Base-by-base conservation (phyloP, 2,329 filamentous ascomycete genomes). In the Lecanicillium sp. region DNA sequence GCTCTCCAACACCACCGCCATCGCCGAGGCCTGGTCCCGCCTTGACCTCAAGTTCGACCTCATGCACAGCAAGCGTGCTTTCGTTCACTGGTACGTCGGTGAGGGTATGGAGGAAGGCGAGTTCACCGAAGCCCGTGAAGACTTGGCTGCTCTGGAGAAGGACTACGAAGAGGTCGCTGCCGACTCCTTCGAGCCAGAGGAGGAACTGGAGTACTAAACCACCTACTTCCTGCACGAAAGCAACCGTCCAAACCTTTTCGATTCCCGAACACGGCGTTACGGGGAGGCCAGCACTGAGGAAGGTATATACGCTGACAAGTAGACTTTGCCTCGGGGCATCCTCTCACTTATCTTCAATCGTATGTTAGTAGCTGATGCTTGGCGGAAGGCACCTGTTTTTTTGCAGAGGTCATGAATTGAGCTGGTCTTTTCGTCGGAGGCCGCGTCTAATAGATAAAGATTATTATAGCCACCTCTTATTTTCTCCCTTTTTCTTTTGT, bases 31-130 rank as follows among this genome's bases (percentile, higher is more conserved):
- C 38, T 84, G 80, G 80, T 80, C 78, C 44, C 75, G 78, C 47
- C 72, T 84, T 35, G 78, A 83, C 64, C 69, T 81, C 71, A 84
- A 84, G 68, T 84, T 85, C 62, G 80, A 84, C 52, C 79, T 84
- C 53, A 84, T 84, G 80, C 83, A 84, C 72, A 80, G 73, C 66
- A 84, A 84, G 74, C 79, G 80, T 49, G 80, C 80, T 43, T 84
- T 85, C 52, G 80, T 84, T 33, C 80, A 85, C 66, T 84, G 80
- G 80, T 85, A 85, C 50, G 85, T 92, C 38, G 85, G 85, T 49
- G 85, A 92, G 68, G 85, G 85, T 67, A 92, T 92, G 85, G 85
- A 92, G 69, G 85, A 92, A 62, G 85, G 85, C 53, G 85, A 92
- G 64, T 92, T 92, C 69, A 84, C 80, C 46, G 85, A 92, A 65